Evolutionary conservation across 2,329 filamentous ascomycete species (phyloP).

Genomic region (Epichloe sp.): DNA sequence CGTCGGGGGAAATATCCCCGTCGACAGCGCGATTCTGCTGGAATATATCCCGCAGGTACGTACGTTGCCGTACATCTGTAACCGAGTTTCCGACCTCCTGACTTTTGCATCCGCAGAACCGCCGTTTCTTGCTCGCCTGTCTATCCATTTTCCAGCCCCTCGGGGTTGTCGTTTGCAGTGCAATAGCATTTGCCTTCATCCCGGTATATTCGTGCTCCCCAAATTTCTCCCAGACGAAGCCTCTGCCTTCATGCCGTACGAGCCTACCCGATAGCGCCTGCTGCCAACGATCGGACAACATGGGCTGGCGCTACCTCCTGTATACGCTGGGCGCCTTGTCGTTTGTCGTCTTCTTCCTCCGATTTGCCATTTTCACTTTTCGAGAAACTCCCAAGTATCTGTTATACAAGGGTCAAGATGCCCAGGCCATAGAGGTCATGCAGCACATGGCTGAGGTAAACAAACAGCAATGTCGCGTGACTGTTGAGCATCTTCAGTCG

Average conservation of each 20-base stretch:
- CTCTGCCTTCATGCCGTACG: conserved; percentile 9
- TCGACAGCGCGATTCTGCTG: conserved; percentile 41
- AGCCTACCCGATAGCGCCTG: conserved; percentile 14
- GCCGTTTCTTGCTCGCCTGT: conserved; percentile 36
- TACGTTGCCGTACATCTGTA: background rate
- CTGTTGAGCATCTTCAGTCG: conserved; percentile 21
- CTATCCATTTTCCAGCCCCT: conserved; percentile 43
- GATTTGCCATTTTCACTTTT: conserved; percentile 33
- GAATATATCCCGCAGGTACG: conserved; percentile 37
- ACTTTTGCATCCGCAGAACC: conserved; percentile 15
- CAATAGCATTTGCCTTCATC: conserved; percentile 40
- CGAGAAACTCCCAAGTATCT: conserved; percentile 34
- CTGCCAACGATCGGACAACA: conserved; percentile 21
- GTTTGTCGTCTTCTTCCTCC: conserved; percentile 28
- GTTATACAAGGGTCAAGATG: conserved; percentile 28
- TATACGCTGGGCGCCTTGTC: conserved; percentile 31
- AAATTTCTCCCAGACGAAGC: conserved; percentile 29
- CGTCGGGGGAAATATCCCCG: conserved; percentile 41
- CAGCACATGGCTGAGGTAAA: conserved; percentile 31
- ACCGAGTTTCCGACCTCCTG: background rate
- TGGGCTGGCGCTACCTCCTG: conserved; percentile 37
- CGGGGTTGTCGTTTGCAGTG: conserved; percentile 36
- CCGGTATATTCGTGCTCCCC: conserved; percentile 36
- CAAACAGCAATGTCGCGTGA: conserved; percentile 21
- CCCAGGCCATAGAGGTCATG: conserved; percentile 33